A percentile compares a stretch with the other conserved stretches of the same genome.
These are phyloP conservation scores for Punctularia strigosozonata DNA, from an alignment of 768 basidiomycete species.

Conservation along the genomic window DNA sequence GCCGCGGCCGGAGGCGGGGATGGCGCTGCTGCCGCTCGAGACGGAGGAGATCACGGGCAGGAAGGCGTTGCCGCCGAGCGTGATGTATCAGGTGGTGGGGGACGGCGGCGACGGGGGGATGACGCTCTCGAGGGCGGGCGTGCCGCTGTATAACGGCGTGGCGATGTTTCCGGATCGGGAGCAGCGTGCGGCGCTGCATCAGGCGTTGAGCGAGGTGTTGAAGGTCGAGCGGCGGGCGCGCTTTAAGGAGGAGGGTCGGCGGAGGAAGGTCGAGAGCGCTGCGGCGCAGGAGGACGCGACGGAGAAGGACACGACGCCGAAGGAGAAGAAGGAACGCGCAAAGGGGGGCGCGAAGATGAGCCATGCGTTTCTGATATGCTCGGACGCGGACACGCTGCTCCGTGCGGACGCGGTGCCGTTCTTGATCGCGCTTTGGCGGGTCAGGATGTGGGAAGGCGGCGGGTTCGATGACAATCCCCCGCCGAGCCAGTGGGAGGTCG, in stretches of 20 bases:
- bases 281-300: no score
- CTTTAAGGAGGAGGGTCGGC: constrained; percentile 5
- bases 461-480: constrained; percentile 38
- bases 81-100: constrained; percentile 11
- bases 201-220: constrained; percentile 35
- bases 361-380: constrained; percentile 58
- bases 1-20: background rate
- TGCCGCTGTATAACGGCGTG: constrained; percentile 64
- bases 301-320: no score
- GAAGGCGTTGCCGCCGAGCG: constrained; percentile 14
- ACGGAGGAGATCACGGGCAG: background rate
- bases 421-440: constrained; percentile 67
- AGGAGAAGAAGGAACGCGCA: constrained; percentile 1
- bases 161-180: constrained; percentile 47
- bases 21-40: no score
- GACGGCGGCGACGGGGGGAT: constrained; percentile 7
- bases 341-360: constrained; percentile 36
- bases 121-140: constrained; percentile 18
- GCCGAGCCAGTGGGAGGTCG: constrained; percentile 15
- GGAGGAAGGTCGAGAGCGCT: no score
- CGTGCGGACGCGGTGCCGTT: constrained; percentile 52
- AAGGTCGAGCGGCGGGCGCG: constrained; percentile 29
- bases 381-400: constrained; percentile 33
- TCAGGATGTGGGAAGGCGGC: constrained; percentile 64
- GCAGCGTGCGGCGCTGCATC: constrained; percentile 51